Evolutionary conservation across 2,329 filamentous ascomycete species (phyloP).

Genomic region (Phialophora chinensis): DNA sequence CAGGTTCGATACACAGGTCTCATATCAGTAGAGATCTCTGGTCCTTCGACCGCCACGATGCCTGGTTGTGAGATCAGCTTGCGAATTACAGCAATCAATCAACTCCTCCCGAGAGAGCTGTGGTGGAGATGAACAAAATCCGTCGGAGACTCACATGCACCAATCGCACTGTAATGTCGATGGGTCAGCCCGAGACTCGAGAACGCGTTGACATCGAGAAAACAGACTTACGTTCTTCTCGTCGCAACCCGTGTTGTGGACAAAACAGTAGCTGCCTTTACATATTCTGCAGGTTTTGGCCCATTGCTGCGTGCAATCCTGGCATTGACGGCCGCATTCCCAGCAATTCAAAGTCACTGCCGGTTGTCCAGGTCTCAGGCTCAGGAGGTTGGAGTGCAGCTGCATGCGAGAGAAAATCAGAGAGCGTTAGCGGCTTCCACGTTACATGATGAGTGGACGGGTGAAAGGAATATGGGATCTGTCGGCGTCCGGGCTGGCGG

Average conservation of each 20-base stretch:
- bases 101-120: neutral
- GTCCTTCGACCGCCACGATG: conserved; percentile 34
- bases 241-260: conserved; percentile 82
- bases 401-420: conserved; percentile 18
- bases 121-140: neutral
- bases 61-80: conserved; percentile 1
- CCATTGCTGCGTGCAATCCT: conserved; percentile 72
- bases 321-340: conserved; percentile 79
- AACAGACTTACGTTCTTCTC: conserved; percentile 55
- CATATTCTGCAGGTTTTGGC: conserved; percentile 76
- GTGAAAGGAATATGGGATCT: neutral
- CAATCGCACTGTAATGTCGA: conserved; percentile 36
- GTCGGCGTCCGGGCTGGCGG: conserved; percentile 16
- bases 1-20: neutral
- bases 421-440: conserved; percentile 11
- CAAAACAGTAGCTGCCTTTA: conserved; percentile 78
- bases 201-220: conserved; percentile 4
- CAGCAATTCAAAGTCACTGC: conserved; percentile 76
- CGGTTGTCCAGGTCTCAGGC: conserved; percentile 37
- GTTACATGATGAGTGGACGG: conserved; percentile 2
- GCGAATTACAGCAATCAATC: neutral
- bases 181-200: conserved; percentile 9
- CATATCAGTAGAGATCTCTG: conserved; percentile 31
- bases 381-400: conserved; percentile 18
- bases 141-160: conserved; percentile 29